phyloP scores from a whole-genome alignment of 1,284 basidiomycete species.

The Pseudozyma flocculosa region DNA sequence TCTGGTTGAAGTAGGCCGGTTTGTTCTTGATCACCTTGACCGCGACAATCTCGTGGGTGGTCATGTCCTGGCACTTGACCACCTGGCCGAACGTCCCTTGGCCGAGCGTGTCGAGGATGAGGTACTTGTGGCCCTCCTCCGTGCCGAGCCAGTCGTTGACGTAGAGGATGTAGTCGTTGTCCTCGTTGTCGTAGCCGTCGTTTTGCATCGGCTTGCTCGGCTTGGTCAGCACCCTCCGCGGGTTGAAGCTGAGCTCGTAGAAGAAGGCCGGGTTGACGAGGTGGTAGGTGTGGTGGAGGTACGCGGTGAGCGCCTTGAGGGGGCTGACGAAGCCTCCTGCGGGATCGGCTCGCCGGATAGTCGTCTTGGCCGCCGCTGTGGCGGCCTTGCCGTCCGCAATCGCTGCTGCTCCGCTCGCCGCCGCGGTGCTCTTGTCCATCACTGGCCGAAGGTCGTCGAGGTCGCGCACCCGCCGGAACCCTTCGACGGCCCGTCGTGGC shows the following conservation, averaged over 20 bases:
- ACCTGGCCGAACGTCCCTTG: constrained; percentile 99
- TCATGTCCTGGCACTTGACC: constrained; percentile 99
- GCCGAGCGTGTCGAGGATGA: constrained; percentile 95
- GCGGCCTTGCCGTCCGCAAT: constrained; percentile 34
- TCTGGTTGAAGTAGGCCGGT: constrained; percentile 98
- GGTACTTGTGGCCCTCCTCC: constrained; percentile 69
- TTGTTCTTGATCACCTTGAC: constrained; percentile 99
- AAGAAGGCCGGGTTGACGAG: constrained; percentile 57
- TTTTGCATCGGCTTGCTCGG: constrained; percentile 56
- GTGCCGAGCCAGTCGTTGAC: constrained; percentile 57
- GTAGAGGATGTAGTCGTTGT: constrained; percentile 57
- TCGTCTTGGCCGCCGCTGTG: constrained; percentile 29
- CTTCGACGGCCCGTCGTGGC: constrained; percentile 24
- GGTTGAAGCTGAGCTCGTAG: constrained; percentile 58
- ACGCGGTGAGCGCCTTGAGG: constrained; percentile 55
- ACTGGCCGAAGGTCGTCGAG: constrained; percentile 47
- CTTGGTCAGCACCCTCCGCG: constrained; percentile 54
- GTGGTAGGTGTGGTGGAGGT: constrained; percentile 57
- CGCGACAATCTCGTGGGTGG: constrained; percentile 95
- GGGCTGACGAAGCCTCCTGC: constrained; percentile 54
- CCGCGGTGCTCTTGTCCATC: constrained; percentile 33
- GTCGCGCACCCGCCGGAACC: constrained; percentile 49
- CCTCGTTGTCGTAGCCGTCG: constrained; percentile 56
- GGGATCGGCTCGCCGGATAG: constrained; percentile 48
- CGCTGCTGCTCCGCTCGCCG: constrained; percentile 30